These are phyloP conservation scores for Sclerospora graminicola DNA, from an alignment of 352 stramenopile genomes.

Conservation along the genomic window DNA sequence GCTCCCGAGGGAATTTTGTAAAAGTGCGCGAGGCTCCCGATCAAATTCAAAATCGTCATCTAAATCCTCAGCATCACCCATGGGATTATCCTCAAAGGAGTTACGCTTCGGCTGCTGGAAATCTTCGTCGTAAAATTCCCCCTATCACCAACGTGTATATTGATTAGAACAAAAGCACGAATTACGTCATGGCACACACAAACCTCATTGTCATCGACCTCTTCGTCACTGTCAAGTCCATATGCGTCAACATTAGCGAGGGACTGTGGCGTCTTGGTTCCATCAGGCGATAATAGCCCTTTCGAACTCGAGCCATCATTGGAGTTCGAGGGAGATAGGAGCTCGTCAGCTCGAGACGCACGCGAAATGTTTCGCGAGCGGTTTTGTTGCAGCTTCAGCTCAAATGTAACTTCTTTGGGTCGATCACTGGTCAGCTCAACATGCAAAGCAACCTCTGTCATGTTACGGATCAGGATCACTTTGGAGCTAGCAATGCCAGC, in stretches of 20 bases:
- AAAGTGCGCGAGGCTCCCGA: conserved; percentile 36
- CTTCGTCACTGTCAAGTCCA: conserved; percentile 73
- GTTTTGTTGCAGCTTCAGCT: conserved; percentile 77
- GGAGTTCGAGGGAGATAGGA: conserved; percentile 59
- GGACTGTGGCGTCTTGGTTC: conserved; percentile 31
- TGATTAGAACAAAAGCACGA: neutral
- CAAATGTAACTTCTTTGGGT: conserved; percentile 83
- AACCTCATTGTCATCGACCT: conserved; percentile 81
- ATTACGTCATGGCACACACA: neutral
- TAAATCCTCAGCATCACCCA: conserved; percentile 66
- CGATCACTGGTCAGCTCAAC: conserved; percentile 80
- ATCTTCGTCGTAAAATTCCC: conserved; percentile 74
- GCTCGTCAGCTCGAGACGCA: conserved; percentile 43
- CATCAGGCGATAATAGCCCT: conserved; percentile 53
- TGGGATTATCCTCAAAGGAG: conserved; percentile 69
- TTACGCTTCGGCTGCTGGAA: conserved; percentile 48
- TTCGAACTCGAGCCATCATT: conserved; percentile 68
- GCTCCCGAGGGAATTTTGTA: conserved; percentile 41
- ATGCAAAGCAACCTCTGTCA: conserved; percentile 72
- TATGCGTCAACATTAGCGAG: conserved; percentile 57
- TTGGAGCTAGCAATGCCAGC: conserved; percentile 76
- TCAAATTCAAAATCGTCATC: conserved; percentile 88
- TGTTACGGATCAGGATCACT: conserved; percentile 74
- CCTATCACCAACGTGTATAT: conserved; percentile 19
- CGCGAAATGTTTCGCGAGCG: conserved; percentile 41